A percentile compares a stretch with the other conserved stretches of the same genome.
phyloP scores from a whole-genome alignment of 805 yeast genomes.

The Candida ovalis region DNA sequence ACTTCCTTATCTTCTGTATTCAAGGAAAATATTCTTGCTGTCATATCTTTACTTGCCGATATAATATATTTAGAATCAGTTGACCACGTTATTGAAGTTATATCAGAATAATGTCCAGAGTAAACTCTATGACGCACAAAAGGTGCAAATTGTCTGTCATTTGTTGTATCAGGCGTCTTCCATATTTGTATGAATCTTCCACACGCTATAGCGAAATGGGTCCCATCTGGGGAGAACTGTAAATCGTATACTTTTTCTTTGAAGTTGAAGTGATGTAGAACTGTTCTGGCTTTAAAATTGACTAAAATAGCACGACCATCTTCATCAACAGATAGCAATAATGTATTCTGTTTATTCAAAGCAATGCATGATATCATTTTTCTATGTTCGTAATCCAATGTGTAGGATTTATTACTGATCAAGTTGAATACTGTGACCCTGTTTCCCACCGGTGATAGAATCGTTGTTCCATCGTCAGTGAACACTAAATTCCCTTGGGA shows the following conservation, averaged over 20 bases:
- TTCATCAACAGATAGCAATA: slow-evolving; percentile 77
- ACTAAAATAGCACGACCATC: slow-evolving; percentile 93
- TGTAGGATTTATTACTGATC: slow-evolving; percentile 77
- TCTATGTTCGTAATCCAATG: slow-evolving; percentile 90
- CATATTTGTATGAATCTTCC: slow-evolving; percentile 86
- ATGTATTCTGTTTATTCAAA: slow-evolving; percentile 74
- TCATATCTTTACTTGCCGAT: slow-evolving; percentile 85
- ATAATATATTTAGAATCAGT: slow-evolving; percentile 83
- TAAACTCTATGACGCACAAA: slow-evolving; percentile 86
- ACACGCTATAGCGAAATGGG: slow-evolving; percentile 78
- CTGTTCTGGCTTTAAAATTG: slow-evolving; percentile 77
- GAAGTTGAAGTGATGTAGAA: slow-evolving; percentile 91
- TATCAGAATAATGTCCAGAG: slow-evolving; percentile 88
- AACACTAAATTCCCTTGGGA: slow-evolving; percentile 86
- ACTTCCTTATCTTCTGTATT: slow-evolving; percentile 67
- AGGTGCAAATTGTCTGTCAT: slow-evolving; percentile 93
- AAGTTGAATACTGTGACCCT: slow-evolving; percentile 86
- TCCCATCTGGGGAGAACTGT: slow-evolving; percentile 86
- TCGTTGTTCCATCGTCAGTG: slow-evolving; percentile 78
- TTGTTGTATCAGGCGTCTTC: slow-evolving; percentile 79
- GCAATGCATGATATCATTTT: slow-evolving; percentile 78
- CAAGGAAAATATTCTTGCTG: slow-evolving; percentile 80
- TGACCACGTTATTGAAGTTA: slow-evolving; percentile 82
- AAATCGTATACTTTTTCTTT: slow-evolving; percentile 71
- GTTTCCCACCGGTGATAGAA: slow-evolving; percentile 92